Conservation (phyloP, 2,329 filamentous ascomycete genomes). For the Aureobasidium melanogenum region DNA sequence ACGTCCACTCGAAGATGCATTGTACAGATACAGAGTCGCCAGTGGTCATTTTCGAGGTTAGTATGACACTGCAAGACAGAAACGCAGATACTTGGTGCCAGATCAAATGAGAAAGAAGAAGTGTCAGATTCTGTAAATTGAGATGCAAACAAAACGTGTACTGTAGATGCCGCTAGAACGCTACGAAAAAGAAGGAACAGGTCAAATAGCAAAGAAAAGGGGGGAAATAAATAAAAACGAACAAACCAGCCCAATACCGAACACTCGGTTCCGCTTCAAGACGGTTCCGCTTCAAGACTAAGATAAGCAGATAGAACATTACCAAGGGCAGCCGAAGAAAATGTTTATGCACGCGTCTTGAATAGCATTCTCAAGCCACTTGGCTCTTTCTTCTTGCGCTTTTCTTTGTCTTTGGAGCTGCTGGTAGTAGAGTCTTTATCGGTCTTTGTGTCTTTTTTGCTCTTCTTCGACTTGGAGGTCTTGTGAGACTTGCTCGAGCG, state of each 20-base stretch:
- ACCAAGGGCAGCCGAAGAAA: not conserved
- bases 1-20: too few species aligned
- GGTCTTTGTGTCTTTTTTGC: constrained; percentile 25
- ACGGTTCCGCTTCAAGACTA: not conserved
- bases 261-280: not conserved
- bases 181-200: not conserved
- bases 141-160: too few species aligned
- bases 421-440: constrained; percentile 17
- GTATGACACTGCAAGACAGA: too few species aligned
- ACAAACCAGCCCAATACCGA: not conserved
- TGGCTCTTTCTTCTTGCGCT: constrained; percentile 31
- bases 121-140: too few species aligned
- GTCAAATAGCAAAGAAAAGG: not conserved
- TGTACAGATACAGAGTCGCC: too few species aligned
- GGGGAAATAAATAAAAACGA: too few species aligned
- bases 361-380: constrained; percentile 36
- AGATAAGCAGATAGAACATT: not conserved
- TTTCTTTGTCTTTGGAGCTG: constrained; percentile 14
- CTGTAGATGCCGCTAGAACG: not conserved
- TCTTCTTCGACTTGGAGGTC: constrained; percentile 18
- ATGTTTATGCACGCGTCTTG: constrained; percentile 15
- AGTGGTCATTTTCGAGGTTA: too few species aligned
- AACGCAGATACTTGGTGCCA: too few species aligned
- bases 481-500: constrained; percentile 26
- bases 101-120: too few species aligned